Base-by-base conservation (phyloP, 2,329 filamentous ascomycete genomes). In the Rutstroemia sydowiana region DNA sequence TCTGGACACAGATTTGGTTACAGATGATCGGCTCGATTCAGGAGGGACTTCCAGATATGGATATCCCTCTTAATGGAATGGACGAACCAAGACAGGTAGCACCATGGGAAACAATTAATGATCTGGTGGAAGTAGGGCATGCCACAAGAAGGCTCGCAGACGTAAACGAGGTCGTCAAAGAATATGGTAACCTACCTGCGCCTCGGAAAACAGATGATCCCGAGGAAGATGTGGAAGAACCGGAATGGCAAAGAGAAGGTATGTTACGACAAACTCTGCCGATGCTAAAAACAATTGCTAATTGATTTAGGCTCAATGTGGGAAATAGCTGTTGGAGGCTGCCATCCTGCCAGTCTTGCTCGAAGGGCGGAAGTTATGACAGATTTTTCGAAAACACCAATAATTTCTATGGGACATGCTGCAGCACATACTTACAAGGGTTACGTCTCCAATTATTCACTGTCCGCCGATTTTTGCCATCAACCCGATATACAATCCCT, bases 51-150 rank as follows among this genome's bases (percentile, higher is more conserved):
- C 82, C 82, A 2, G 81, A 85, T 58, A 76, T 85, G 63, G 81
- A 85, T 61, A 81, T 85, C 69, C 75, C 80, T 10, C 75, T 84
- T 67, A 85, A 85, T 64, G 73, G 75, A 45, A 75, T 82, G 71
- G 81, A 85, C 62, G 80, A 85, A 63, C 75, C 81, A 11, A 71
- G 82, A n/a, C 67, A 85, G 16, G 67, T 84, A 28, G 76, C 79
- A 0, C 73, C 77, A 7, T 81, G 75, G 68, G 75, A 83, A 46
- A 70, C 75, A 10, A 74, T 85, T 39, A 69, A 75, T 31, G 68
- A 69, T 21, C 69, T 77, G 45, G 71, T 83, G 31, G 66, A 68
- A 13, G 67, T 70, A 40, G 81, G 81, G 59, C 66, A 69, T 47
- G 63, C 66, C 10, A 57, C 53, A 0, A 55, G 63, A 13, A 20